Percentiles rank a stretch among this genome's conserved stretches.
These are phyloP conservation scores for Trichopus zeylanicus DNA, from an alignment of 116 monocot species.

Conservation along the genomic window DNA sequence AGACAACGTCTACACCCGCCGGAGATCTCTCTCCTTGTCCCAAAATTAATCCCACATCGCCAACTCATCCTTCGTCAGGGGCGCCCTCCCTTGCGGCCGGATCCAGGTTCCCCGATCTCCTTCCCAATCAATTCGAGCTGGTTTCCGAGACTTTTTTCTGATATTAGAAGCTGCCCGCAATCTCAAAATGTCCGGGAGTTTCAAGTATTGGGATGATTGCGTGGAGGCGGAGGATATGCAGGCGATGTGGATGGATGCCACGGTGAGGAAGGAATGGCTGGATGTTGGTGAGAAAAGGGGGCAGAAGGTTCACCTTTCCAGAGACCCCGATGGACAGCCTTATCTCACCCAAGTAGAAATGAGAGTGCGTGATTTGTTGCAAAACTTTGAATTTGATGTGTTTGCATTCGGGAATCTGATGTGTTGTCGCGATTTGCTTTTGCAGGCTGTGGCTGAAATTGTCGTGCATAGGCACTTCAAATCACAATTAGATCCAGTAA, in stretches of 20 bases:
- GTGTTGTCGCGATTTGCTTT: conserved; percentile 6
- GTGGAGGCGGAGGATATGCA: conserved; percentile 68
- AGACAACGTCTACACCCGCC: too few relatives aligned
- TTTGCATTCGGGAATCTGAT: too few relatives aligned
- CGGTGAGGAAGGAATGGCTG: conserved; percentile 80
- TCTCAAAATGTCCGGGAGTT: conserved; percentile 42
- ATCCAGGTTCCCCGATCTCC: too few relatives aligned
- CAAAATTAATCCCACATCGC: too few relatives aligned
- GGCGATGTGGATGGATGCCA: conserved; percentile 66
- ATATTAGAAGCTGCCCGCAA: not conserved
- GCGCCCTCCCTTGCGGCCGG: too few relatives aligned
- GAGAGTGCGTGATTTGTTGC: conserved; percentile 30
- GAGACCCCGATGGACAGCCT: conserved; percentile 85
- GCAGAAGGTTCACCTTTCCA: conserved; percentile 72
- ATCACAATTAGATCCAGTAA: conserved; percentile 79
- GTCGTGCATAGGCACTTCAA: conserved; percentile 68
- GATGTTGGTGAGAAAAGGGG: conserved; percentile 69
- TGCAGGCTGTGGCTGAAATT: conserved; percentile 76
- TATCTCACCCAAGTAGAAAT: conserved; percentile 90
- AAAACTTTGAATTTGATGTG: not conserved
- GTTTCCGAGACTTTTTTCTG: too few relatives aligned
- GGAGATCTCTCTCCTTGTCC: too few relatives aligned
- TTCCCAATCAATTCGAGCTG: too few relatives aligned
- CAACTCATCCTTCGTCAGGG: too few relatives aligned
- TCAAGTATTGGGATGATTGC: conserved; percentile 95